Percentiles rank a stretch among this genome's conserved stretches.
Conservation (phyloP, 2,329 filamentous ascomycete species). For the Diaporthe sp. region DNA sequence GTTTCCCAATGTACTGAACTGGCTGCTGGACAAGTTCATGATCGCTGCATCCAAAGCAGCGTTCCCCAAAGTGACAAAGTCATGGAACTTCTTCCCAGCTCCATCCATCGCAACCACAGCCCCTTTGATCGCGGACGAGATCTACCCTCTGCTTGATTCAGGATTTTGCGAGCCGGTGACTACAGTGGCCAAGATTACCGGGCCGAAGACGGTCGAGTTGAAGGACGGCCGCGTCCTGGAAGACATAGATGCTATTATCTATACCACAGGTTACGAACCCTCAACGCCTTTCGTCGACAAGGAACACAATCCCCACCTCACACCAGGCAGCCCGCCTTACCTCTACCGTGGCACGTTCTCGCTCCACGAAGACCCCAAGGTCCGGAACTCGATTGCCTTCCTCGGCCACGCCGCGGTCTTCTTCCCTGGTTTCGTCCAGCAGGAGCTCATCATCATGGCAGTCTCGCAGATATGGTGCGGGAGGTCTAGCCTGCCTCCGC, state of each 20-base stretch:
- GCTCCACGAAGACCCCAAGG: slow-evolving; percentile 20
- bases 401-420: slow-evolving; percentile 33
- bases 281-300: slow-evolving; percentile 20
- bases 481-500: slow-evolving; percentile 14
- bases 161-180: slow-evolving; percentile 40
- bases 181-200: slow-evolving; percentile 32
- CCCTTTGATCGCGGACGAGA: slow-evolving; percentile 37
- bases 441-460: slow-evolving; percentile 39
- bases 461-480: slow-evolving; percentile 38
- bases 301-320: slow-evolving; percentile 7
- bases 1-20: slow-evolving; percentile 1
- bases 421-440: slow-evolving; percentile 39
- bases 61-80: slow-evolving; percentile 11
- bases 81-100: slow-evolving; percentile 37
- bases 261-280: slow-evolving; percentile 38
- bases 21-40: slow-evolving; percentile 4
- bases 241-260: slow-evolving; percentile 41
- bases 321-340: slow-evolving; percentile 4
- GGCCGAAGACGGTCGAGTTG: slow-evolving; percentile 35
- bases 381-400: slow-evolving; percentile 38
- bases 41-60: slow-evolving; percentile 12
- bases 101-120: slow-evolving; percentile 35
- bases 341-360: slow-evolving; percentile 37
- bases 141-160: slow-evolving; percentile 38
- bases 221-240: slow-evolving; percentile 37